Base-by-base conservation (phyloP, 164 flowering plant species). In the Buxus sempervirens region DNA sequence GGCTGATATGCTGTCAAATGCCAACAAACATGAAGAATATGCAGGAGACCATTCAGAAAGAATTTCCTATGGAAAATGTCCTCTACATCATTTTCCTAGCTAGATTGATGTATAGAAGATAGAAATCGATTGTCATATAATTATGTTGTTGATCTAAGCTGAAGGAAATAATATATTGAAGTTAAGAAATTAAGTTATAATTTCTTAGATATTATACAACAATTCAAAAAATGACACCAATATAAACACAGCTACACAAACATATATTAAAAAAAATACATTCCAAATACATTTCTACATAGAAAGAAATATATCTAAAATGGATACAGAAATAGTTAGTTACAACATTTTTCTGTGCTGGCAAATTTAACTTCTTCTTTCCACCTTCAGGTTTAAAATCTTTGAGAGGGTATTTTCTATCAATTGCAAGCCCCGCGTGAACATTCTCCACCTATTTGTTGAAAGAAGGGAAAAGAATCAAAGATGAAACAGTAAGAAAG, bases 321-420 rank as follows among this genome's bases (percentile, higher is more conserved):
- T 55, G 95, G 93, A 90, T 94, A 94, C 98, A 91, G 66, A 93
- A 89, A 67, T 95, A 95, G 62, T 90, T 92, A 15, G 98, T 92
- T 71, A 92, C 69, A 55, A 90, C 82, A 87, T 95, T 95, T 73
- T 86, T 93, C 82, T 92, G 88, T 36, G 78, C 90, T 32, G 95
- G 96, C 81, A 90, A 81, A 71, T 86, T 90, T 42, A 86, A 74
- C 81, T 79, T 88, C 73, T 78, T 90, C 83, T 68, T 89, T 72
- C 67, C 80, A 67, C 73, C 70, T 68, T 82, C 85, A 66, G 74
- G 77, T 68, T 80, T 80, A 58, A 80, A 76, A 32, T 59, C 75
- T 74, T 88, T 84, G 23, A 62, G 73, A 54, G 75, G 62, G 70
- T 74, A 76, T 54, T 69, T 77, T 69, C 25, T 71, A 48, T 70